Evolutionary conservation across 345 rosid genomes (phyloP), one percentile per base, ranked within the genome.

Genomic region (Gossypium stocksii): DNA sequence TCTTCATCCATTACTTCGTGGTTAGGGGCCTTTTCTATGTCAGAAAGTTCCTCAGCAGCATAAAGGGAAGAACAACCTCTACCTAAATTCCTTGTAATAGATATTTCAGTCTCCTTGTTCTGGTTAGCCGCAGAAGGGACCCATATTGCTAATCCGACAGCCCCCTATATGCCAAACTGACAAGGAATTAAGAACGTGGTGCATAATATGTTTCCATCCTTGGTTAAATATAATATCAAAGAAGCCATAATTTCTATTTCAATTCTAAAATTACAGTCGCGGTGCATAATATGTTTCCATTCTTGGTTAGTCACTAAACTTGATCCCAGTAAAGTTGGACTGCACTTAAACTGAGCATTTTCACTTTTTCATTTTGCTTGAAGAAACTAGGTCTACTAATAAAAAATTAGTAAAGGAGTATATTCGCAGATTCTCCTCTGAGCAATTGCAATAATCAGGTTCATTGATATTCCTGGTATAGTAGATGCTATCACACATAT

Each of bases 81-180:
- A 19, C 77, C 81, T 67, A 85, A 75, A 71, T 27, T 82, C 76
- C 87, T 88, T 22, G 77, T 63, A 66, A 87, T 94, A 73, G 96
- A 82, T 71, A 80, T 77, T 70, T 93, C 94, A 60, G 84, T 74
- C 83, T 89, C 98, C 89, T 87, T 95, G 76, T 80, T 79, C 73
- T 89, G 97, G 83, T 95, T 93, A 80, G 89, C 75, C 79, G 93
- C 96, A 46, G 99, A 95, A 41, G 99, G 98, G 71, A 95, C 99
- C 99, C 99, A 95, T 85, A 95, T 95, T 25, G 99, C 99, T 78
- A 95, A 86, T 75, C 99, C 99, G 78, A 95, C 98, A 59, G 99
- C 98, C 74, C 99, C 99, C 98, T 95, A 79, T 23, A 58, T 34
- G 58, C 76, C 77, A 74, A 46, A 77, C 72, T 49, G 29, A 77